Evolutionary conservation across 306 rosid genomes (phyloP).

Genomic region (Cucurbita maxima): DNA sequence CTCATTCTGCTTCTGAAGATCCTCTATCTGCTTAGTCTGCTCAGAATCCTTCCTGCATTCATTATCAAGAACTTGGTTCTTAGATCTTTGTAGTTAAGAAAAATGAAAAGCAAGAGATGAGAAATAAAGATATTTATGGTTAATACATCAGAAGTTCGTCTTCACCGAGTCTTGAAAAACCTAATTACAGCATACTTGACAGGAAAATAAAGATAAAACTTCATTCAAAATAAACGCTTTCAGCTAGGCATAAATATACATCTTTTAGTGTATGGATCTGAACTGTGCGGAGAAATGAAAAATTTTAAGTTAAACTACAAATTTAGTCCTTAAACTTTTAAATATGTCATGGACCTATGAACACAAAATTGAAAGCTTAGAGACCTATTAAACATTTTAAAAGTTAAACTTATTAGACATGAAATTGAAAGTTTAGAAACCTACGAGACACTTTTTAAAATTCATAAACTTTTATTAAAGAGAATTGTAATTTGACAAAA

Average conservation of each 20-base stretch:
- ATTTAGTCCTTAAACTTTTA: background rate
- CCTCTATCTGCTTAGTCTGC: conserved; percentile 92
- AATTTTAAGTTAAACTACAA: no score
- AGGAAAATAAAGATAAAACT: background rate
- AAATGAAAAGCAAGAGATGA: background rate
- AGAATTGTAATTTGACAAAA: no score
- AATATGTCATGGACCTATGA: no score
- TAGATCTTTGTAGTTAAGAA: background rate
- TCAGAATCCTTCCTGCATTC: conserved; percentile 89
- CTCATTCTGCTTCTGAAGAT: conserved; percentile 82
- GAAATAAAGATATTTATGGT: background rate
- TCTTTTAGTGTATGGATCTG: background rate
- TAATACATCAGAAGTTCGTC: background rate
- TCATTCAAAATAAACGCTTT: background rate
- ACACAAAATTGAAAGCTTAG: no score
- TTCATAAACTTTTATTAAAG: no score
- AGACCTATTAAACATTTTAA: no score
- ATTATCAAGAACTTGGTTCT: background rate
- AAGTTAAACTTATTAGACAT: no score
- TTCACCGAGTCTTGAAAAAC: background rate
- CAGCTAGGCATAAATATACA: background rate
- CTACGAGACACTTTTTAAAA: no score
- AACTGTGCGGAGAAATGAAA: background rate
- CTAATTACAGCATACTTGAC: background rate
- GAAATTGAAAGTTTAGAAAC: no score